Base-by-base conservation (phyloP, 257 asterid species). In the Solanum acaule region DNA sequence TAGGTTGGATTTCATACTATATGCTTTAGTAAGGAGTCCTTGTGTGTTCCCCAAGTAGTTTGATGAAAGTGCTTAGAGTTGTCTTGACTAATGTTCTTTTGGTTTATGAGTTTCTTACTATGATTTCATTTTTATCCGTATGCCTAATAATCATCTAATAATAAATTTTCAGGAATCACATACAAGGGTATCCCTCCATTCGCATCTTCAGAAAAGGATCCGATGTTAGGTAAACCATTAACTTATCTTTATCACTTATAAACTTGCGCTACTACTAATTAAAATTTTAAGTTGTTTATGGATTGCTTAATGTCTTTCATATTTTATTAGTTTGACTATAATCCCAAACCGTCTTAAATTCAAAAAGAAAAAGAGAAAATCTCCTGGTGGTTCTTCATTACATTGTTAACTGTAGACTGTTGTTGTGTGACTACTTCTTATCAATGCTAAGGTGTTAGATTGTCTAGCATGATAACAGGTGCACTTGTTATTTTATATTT, bases 151-250 rank as follows among this genome's bases (percentile, higher is more conserved):
- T 87, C 34, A 75, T 56, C 82, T 83, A 78, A 34, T 79, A n/a
- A 49, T 89, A 86, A 87, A 89, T 90, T 59, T 91, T 90, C 98
- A 96, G 99, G 94, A 89, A 96, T 92, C 98, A 96, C 92, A 93
- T 96, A 87, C 99, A 94, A 91, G 99, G 98, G 78, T 96, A 97
- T 89, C 99, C 99, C 86, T 95, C 98, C 67, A 95, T 97, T 87
- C 98, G 98, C 88, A 97, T 97, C 90, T 96, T 97, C 92, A 98
- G 95, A 56, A 95, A 91, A 90, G 99, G 99, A 91, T 93, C 93
- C 34, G 98, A 97, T 94, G 89, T 97, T 61, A 94, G 92, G 99
- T 94, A 91, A 91, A 89, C 83, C 77, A 35, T 82, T 67, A 16
- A 10, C 77, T 87, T 37, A 79, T 84, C 88, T 46, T 81, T 46